Evolutionary conservation across 2,329 filamentous ascomycete species (phyloP).

Genomic region (Clonostachys rhizophaga): DNA sequence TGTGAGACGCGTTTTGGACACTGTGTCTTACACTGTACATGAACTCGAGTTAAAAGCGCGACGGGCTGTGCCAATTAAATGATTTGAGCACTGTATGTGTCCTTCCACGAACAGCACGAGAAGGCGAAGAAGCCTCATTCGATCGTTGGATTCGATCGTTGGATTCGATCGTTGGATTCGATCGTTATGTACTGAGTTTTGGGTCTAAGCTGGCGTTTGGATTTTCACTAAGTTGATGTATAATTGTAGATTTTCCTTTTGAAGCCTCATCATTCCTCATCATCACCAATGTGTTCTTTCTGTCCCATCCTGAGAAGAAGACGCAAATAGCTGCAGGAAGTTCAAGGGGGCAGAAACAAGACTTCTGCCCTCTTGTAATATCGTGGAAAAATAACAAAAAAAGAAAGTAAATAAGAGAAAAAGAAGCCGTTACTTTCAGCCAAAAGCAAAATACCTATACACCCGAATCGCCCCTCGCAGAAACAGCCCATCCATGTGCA

Average conservation of each 20-base stretch:
- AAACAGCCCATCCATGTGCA: too few species aligned
- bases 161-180: too few species aligned
- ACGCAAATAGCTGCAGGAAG: not conserved
- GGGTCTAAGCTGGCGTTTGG: too few species aligned
- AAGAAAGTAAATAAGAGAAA: conserved; percentile 7
- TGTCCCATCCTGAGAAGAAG: not conserved
- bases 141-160: too few species aligned
- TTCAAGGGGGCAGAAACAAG: not conserved
- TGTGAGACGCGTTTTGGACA: conserved; percentile 2
- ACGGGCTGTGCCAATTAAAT: not conserved
- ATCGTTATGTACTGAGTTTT: too few species aligned
- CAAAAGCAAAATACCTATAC: too few species aligned
- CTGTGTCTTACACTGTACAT: conserved; percentile 2
- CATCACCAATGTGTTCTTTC: not conserved
- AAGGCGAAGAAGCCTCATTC: too few species aligned
- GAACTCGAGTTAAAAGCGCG: not conserved
- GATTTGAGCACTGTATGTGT: not conserved
- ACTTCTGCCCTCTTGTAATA: not conserved
- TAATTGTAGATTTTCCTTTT: too few species aligned
- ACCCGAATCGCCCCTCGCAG: too few species aligned
- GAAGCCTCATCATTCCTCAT: not conserved
- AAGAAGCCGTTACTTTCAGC: conserved; percentile 3
- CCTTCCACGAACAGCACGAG: too few species aligned
- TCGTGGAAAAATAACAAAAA: conserved; percentile 7
- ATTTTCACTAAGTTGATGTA: too few species aligned